Evolutionary conservation across 352 stramenopile genomes (phyloP).

Genomic region (Pythium diclinum): DNA sequence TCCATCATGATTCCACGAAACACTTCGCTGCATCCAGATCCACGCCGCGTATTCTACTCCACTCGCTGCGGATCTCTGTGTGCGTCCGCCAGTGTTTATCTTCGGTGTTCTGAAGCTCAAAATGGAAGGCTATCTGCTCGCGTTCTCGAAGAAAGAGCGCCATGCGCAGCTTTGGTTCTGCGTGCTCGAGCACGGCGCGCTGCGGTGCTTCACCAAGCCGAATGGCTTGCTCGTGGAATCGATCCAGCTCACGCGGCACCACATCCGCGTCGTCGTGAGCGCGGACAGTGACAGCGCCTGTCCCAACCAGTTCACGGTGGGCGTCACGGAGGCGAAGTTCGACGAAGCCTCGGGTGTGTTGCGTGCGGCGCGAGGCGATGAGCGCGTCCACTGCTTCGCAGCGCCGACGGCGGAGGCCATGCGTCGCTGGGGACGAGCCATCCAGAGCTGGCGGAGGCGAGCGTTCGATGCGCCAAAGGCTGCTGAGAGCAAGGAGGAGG

Average conservation of each 20-base stretch:
- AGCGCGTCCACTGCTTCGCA: slow-evolving; percentile 45
- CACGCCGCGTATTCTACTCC: neutral
- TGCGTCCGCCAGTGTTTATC: neutral
- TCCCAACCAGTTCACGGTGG: slow-evolving; percentile 65
- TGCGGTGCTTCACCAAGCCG: slow-evolving; percentile 47
- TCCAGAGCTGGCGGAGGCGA: slow-evolving; percentile 72
- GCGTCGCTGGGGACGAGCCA: slow-evolving; percentile 60
- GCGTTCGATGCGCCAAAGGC: slow-evolving; percentile 42
- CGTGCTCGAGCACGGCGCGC: slow-evolving; percentile 62
- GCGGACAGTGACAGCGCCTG: slow-evolving; percentile 37
- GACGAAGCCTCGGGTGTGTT: slow-evolving; percentile 50
- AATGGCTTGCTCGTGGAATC: slow-evolving; percentile 36
- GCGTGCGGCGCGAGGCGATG: slow-evolving; percentile 29
- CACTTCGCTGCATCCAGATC: neutral
- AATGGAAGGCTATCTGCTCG: slow-evolving; percentile 79
- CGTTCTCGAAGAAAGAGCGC: slow-evolving; percentile 44
- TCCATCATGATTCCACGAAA: neutral
- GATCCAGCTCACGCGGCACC: slow-evolving; percentile 62
- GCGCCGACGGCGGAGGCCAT: slow-evolving; percentile 51
- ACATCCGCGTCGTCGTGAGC: slow-evolving; percentile 52
- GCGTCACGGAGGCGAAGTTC: slow-evolving; percentile 46
- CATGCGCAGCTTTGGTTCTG: slow-evolving; percentile 56
- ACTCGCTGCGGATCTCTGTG: neutral
- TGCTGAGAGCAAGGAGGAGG: neutral
- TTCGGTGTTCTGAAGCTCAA: neutral